Conservation (phyloP, 2,329 filamentous ascomycete species). For the Aspergillus phoenicis region DNA sequence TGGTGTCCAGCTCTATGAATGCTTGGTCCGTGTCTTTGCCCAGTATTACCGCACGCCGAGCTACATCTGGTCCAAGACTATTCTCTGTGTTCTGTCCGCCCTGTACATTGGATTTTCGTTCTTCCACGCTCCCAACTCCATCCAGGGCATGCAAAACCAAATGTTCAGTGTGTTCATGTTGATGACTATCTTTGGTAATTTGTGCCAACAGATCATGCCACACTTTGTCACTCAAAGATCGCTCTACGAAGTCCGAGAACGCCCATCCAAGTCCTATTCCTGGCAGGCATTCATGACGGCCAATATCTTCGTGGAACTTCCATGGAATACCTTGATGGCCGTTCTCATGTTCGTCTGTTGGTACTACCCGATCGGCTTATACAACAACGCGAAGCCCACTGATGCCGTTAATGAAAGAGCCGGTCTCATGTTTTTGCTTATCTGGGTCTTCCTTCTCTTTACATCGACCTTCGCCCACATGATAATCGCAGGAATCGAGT, state of each 20-base stretch:
- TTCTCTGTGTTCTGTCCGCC: constrained; percentile 65
- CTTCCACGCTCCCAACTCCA: constrained; percentile 70
- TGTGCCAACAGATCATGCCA: constrained; percentile 58
- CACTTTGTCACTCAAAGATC: constrained; percentile 60
- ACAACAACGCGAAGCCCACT: constrained; percentile 43
- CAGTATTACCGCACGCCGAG: constrained; percentile 89
- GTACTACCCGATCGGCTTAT: constrained; percentile 65
- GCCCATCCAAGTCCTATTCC: constrained; percentile 69
- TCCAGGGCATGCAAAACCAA: constrained; percentile 83
- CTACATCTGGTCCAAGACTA: constrained; percentile 82
- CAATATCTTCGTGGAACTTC: constrained; percentile 71
- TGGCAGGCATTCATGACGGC: constrained; percentile 72
- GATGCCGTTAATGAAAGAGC: constrained; percentile 55
- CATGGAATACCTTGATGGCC: constrained; percentile 64
- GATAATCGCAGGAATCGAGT: constrained; percentile 68
- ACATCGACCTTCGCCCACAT: constrained; percentile 72
- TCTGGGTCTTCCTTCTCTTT: constrained; percentile 68
- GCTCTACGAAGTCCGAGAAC: constrained; percentile 62
- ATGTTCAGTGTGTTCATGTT: constrained; percentile 89
- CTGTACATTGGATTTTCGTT: constrained; percentile 85
- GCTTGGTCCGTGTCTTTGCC: constrained; percentile 76
- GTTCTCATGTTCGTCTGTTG: constrained; percentile 66
- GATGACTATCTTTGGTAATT: constrained; percentile 71
- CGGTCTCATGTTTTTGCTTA: constrained; percentile 65
- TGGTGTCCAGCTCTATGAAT: constrained; percentile 64